Evolutionary conservation across 2,329 filamentous ascomycete species (phyloP).

Genomic region (Penicillium sp.): DNA sequence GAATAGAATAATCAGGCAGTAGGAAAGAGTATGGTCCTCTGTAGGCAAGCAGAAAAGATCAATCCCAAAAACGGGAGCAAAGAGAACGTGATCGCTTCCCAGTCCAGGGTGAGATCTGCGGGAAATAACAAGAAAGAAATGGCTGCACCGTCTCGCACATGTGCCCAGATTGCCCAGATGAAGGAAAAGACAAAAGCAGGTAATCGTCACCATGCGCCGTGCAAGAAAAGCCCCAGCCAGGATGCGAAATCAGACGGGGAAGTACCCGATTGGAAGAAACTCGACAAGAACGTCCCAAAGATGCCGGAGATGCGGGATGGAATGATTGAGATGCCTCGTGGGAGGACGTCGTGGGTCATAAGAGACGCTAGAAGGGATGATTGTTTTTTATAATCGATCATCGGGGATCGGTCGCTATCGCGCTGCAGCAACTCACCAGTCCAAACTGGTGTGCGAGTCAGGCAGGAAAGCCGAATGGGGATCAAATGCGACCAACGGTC

Average conservation of each 20-base stretch:
- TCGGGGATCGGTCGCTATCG: not conserved
- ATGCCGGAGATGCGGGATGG: constrained; percentile 4
- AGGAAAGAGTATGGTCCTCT: constrained; percentile 2
- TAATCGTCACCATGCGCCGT: constrained; percentile 19
- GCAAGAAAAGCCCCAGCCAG: constrained; percentile 13
- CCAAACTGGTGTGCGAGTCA: not conserved
- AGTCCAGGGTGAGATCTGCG: not conserved
- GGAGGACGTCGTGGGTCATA: constrained; percentile 4
- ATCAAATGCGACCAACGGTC: not conserved
- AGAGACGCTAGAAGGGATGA: not conserved
- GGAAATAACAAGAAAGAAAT: constrained; percentile 1
- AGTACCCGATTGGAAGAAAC: not conserved
- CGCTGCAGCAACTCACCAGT: constrained; percentile 6
- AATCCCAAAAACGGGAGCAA: constrained; percentile 1
- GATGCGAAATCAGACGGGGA: constrained; percentile 12
- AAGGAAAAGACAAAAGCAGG: constrained; percentile 1
- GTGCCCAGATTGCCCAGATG: not conserved
- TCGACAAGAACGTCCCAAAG: constrained; percentile 9
- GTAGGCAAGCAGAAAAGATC: not conserved
- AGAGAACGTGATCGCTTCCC: constrained; percentile 4
- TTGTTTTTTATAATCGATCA: constrained; percentile 7
- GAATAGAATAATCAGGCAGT: not conserved
- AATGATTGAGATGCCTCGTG: constrained; percentile 8
- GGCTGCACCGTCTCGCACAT: constrained; percentile 17
- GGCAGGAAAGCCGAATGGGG: not conserved